Evolutionary conservation across 768 basidiomycete species (phyloP).

Genomic region (Collybiopsis confluens): DNA sequence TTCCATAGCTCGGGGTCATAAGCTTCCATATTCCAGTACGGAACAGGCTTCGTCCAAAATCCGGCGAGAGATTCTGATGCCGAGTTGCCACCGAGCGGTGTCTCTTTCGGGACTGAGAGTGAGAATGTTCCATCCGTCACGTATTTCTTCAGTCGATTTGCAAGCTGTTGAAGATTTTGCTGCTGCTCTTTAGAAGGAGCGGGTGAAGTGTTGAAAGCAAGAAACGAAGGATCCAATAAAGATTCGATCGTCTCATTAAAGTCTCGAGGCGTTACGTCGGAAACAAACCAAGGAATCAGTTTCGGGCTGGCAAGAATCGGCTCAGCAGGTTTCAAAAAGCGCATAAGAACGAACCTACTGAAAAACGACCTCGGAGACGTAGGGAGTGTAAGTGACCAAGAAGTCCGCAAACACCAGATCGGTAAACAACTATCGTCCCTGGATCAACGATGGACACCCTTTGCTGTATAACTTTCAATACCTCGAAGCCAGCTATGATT

Average conservation of each 20-base stretch:
- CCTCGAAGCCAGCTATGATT: slow-evolving; percentile 95
- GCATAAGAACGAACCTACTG: slow-evolving; percentile 54
- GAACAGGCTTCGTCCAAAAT: slow-evolving; percentile 74
- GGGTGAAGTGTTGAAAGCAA: slow-evolving; percentile 30
- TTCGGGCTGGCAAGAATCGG: slow-evolving; percentile 61
- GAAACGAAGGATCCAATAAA: slow-evolving; percentile 59
- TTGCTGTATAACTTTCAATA: slow-evolving; percentile 21
- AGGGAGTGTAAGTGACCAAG: slow-evolving; percentile 83
- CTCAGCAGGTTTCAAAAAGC: background rate
- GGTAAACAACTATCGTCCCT: slow-evolving; percentile 67
- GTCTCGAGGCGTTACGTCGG: slow-evolving; percentile 87
- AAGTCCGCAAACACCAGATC: slow-evolving; percentile 94
- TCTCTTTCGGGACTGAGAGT: slow-evolving; percentile 63
- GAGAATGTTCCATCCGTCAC: slow-evolving; percentile 67
- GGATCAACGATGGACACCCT: background rate
- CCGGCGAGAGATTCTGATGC: slow-evolving; percentile 23
- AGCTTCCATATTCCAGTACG: slow-evolving; percentile 71
- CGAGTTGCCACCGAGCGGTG: slow-evolving; percentile 44
- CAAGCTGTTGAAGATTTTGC: slow-evolving; percentile 54
- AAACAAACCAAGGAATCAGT: slow-evolving; percentile 95
- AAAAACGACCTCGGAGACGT: slow-evolving; percentile 78
- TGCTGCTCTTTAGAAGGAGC: slow-evolving; percentile 20
- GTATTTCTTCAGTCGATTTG: slow-evolving; percentile 68
- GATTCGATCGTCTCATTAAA: slow-evolving; percentile 57
- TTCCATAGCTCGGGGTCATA: slow-evolving; percentile 49